Evolutionary conservation across 2,329 filamentous ascomycete genomes (phyloP).

Genomic region (Fusarium virguliforme): DNA sequence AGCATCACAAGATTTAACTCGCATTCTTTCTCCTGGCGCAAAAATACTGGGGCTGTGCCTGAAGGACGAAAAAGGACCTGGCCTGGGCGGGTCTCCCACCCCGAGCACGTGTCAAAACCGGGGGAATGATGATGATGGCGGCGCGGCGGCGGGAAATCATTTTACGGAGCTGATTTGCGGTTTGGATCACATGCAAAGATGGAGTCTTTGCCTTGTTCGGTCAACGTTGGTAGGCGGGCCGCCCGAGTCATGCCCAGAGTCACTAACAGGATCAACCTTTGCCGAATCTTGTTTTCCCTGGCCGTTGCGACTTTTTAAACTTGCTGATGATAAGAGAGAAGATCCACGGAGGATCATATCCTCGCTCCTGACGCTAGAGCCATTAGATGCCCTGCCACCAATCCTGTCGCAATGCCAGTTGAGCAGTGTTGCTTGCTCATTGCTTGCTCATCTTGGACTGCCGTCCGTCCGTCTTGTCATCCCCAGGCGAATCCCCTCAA

Average conservation of each 20-base stretch:
- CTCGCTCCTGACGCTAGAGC: slow-evolving; percentile 30
- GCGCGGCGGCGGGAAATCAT: slow-evolving; percentile 21
- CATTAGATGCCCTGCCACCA: slow-evolving; percentile 30
- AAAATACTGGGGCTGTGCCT: slow-evolving; percentile 31
- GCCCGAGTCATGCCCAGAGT: slow-evolving; percentile 38
- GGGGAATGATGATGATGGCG: slow-evolving; percentile 38
- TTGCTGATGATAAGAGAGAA: slow-evolving; percentile 6
- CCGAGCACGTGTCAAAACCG: slow-evolving; percentile 52
- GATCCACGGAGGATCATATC: slow-evolving; percentile 25
- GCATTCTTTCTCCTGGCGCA: neutral
- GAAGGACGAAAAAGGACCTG: slow-evolving; percentile 18
- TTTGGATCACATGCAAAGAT: slow-evolving; percentile 49
- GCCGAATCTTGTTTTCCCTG: slow-evolving; percentile 23
- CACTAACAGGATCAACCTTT: slow-evolving; percentile 41
- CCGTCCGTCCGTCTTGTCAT: neutral
- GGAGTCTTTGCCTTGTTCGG: slow-evolving; percentile 14
- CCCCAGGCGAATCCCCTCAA: slow-evolving; percentile 15
- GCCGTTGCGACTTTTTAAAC: slow-evolving; percentile 11
- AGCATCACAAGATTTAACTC: slow-evolving; percentile 38
- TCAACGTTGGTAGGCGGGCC: slow-evolving; percentile 38
- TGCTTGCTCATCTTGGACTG: slow-evolving; percentile 29
- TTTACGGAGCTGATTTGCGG: slow-evolving; percentile 25
- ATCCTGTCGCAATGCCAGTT: slow-evolving; percentile 32
- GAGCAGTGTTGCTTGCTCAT: slow-evolving; percentile 14
- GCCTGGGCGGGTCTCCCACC: slow-evolving; percentile 15